phyloP scores from a whole-genome alignment of 352 stramenopile species.

The Phytophthora quininea region DNA sequence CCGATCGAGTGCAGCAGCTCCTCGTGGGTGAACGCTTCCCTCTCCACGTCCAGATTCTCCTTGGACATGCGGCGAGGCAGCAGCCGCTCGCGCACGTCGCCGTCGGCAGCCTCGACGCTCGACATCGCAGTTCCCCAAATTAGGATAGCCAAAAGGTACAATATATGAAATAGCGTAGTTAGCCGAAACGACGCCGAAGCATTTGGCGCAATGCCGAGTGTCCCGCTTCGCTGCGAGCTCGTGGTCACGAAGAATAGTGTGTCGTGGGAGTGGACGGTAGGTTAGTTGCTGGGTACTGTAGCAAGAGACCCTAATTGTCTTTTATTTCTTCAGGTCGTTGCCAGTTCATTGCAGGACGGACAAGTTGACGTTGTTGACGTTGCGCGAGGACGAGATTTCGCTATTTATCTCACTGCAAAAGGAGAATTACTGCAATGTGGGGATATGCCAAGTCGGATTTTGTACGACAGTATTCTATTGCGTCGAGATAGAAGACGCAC shows the following conservation, averaged over 20 bases:
- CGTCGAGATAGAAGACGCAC: conserved; percentile 12
- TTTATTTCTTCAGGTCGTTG: background rate
- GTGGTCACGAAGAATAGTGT: conserved; percentile 16
- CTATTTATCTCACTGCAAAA: conserved; percentile 19
- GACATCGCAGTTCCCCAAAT: conserved; percentile 28
- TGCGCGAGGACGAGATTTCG: conserved; percentile 21
- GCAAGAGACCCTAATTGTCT: background rate
- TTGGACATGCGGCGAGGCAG: conserved; percentile 29
- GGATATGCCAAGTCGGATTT: conserved; percentile 10
- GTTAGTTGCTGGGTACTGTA: background rate
- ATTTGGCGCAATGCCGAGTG: conserved; percentile 8
- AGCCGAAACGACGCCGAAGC: conserved; percentile 20
- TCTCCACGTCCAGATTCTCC: conserved; percentile 34
- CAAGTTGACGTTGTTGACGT: conserved; percentile 17
- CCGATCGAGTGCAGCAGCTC: conserved; percentile 86
- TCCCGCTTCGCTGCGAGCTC: conserved; percentile 26
- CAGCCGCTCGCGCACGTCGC: conserved; percentile 55
- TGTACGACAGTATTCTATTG: conserved; percentile 29
- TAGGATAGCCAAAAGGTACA: conserved; percentile 15
- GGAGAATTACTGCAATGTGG: conserved; percentile 27
- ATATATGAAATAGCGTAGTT: conserved; percentile 23
- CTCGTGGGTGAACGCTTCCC: conserved; percentile 71
- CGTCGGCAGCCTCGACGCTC: conserved; percentile 23
- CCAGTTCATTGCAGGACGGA: conserved; percentile 16
- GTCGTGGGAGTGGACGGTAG: conserved; percentile 22